A percentile compares a stretch with the other conserved stretches of the same genome.
These are phyloP conservation scores for Bullera alba DNA, from an alignment of 768 basidiomycete genomes.

Conservation along the genomic window DNA sequence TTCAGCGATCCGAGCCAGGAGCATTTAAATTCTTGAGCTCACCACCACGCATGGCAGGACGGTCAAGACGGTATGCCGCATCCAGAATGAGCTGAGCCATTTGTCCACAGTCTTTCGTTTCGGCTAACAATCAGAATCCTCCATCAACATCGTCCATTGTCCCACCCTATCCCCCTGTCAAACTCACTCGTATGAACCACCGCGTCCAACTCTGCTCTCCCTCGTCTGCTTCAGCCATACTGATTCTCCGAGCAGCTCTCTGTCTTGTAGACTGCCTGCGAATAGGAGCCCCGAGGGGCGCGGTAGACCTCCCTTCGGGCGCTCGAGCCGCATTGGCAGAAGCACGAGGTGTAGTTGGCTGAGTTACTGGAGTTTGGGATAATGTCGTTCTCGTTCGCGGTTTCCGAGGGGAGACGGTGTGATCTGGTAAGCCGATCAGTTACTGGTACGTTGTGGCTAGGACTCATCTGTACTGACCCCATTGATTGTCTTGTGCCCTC, in stretches of 20 bases:
- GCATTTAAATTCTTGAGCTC: slow-evolving; percentile 4
- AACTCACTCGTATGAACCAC: slow-evolving; percentile 30
- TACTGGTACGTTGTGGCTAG: too few species aligned
- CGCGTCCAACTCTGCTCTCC: slow-evolving; percentile 16
- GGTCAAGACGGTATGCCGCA: slow-evolving; percentile 46
- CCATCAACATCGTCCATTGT: too few species aligned
- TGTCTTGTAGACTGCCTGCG: slow-evolving; percentile 11
- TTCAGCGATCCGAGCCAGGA: not conserved
- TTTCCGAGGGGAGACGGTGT: slow-evolving; percentile 25
- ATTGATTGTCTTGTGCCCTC: slow-evolving; percentile 37
- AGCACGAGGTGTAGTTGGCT: too few species aligned
- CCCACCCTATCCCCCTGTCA: too few species aligned
- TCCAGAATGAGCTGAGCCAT: slow-evolving; percentile 47
- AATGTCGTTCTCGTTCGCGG: slow-evolving; percentile 1
- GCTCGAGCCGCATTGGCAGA: too few species aligned
- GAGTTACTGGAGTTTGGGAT: not conserved
- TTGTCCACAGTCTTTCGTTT: slow-evolving; percentile 41
- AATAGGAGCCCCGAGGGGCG: too few species aligned
- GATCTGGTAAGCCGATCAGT: slow-evolving; percentile 10
- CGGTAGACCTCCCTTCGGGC: too few species aligned
- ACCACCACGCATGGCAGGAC: slow-evolving; percentile 46
- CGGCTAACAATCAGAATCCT: slow-evolving; percentile 29
- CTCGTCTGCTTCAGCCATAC: slow-evolving; percentile 13
- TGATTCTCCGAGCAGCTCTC: slow-evolving; percentile 6
- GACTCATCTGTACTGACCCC: too few species aligned